phyloP scores from a whole-genome alignment of 2,329 filamentous ascomycete species.

The Nothopassalora personata region DNA sequence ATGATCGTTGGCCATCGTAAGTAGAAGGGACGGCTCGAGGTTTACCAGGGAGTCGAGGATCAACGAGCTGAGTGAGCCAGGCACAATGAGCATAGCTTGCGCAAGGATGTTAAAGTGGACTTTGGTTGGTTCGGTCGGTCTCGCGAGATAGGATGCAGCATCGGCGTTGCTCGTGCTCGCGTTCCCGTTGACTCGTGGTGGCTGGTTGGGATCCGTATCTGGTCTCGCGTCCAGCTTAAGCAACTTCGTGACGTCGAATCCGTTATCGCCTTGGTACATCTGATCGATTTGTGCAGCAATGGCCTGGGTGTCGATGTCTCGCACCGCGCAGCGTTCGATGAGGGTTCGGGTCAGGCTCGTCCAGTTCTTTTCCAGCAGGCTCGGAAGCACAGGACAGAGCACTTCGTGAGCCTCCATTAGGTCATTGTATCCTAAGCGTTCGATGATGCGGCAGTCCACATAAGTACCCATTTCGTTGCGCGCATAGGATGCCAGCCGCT shows the following conservation, averaged over 20 bases:
- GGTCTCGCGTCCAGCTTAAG: slow-evolving; percentile 49
- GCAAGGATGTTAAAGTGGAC: slow-evolving; percentile 71
- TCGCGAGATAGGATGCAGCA: slow-evolving; percentile 16
- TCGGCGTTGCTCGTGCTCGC: slow-evolving; percentile 8
- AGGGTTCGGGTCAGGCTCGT: slow-evolving; percentile 75
- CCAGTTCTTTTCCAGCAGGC: slow-evolving; percentile 67
- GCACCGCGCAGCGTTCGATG: slow-evolving; percentile 73
- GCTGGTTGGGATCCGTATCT: slow-evolving; percentile 3
- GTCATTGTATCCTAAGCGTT: slow-evolving; percentile 81
- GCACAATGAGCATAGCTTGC: slow-evolving; percentile 69
- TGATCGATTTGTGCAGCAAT: slow-evolving; percentile 55
- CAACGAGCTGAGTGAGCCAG: slow-evolving; percentile 62
- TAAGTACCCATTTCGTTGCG: slow-evolving; percentile 89
- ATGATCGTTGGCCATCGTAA: slow-evolving; percentile 61
- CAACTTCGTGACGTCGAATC: slow-evolving; percentile 53
- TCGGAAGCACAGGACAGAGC: slow-evolving; percentile 66
- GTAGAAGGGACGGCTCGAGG: slow-evolving; percentile 46
- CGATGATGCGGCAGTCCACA: slow-evolving; percentile 74
- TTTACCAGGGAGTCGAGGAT: slow-evolving; percentile 58
- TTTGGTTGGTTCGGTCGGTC: slow-evolving; percentile 41
- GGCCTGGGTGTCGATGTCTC: slow-evolving; percentile 53
- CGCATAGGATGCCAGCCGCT: slow-evolving; percentile 71
- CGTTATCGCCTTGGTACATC: slow-evolving; percentile 49
- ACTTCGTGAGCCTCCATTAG: slow-evolving; percentile 66
- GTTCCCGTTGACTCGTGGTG: slow-evolving; percentile 13